Base-by-base conservation (phyloP, 352 stramenopile species). In the Globisporangium nunn region DNA sequence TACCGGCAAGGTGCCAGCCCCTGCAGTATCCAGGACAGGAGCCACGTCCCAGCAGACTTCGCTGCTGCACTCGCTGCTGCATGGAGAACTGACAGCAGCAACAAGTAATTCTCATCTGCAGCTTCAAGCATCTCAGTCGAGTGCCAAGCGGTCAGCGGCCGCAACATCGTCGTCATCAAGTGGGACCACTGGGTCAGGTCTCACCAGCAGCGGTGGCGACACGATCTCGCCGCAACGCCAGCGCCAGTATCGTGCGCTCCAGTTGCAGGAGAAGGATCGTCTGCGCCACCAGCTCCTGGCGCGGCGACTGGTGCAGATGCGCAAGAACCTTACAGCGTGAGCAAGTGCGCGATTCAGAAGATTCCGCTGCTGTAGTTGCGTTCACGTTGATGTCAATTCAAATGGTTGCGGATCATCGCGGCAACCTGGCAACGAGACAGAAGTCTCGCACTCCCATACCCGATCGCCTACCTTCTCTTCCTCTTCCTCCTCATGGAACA, bases 191-290 rank as follows among this genome's bases (percentile, higher is more conserved):
- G n/a, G 18, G 23, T 0, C 56, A 39, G 43, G 2, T 6, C 14
- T 6, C 18, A 31, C 37, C 5, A 55, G 17, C 17, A 46, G 29
- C 2, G 29, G 6, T 10, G 29, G 5, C 35, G 53, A 59, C 6
- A 30, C 49, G 18, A 66, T 31, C 50, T 59, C 67, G 11, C 58
- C 66, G 18, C 57, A 41, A 3, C 57, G 63, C 53, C 66, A 56
- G 41, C 60, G 58, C 40, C 77, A 87, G 52, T 88, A 66, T 62
- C 71, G 74, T 14, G 66, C 68, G n/a, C 31, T 90, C 28, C 68
- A 82, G 35, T 66, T 85, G 2, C 81, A 92, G 61, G 81, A 89
- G 54, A 78, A 78, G 45, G 79, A 92, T 63, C 75, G 68, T 23
- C 54, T 76, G 43, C 72, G 68, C 7, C 78, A 75, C 50, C 68